These are phyloP conservation scores for Evernia prunastri DNA, from an alignment of 495 filamentous ascomycete species.

Conservation along the genomic window DNA sequence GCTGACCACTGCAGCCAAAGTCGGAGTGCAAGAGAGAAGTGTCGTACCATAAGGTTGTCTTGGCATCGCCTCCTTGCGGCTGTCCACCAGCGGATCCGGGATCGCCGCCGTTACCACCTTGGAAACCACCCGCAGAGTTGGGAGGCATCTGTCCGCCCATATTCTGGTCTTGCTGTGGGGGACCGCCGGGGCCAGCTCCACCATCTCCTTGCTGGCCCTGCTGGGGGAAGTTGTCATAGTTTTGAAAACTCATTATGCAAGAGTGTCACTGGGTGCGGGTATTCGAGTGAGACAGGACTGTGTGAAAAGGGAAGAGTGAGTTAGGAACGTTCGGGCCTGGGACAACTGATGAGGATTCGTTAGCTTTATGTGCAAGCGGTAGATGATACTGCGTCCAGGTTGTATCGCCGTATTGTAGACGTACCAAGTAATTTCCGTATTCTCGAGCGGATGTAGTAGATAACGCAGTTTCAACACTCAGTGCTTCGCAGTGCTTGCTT, in stretches of 20 bases:
- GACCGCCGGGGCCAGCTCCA: slow-evolving; percentile 48
- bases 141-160: slow-evolving; percentile 39
- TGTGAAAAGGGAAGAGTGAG: slow-evolving; percentile 5
- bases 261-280: slow-evolving; percentile 10
- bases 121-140: slow-evolving; percentile 46
- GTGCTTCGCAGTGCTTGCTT: slow-evolving; percentile 13
- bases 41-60: slow-evolving; percentile 77
- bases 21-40: background rate
- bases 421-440: slow-evolving; percentile 8
- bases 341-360: background rate
- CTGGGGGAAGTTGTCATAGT: slow-evolving; percentile 52
- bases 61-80: slow-evolving; percentile 55
- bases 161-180: slow-evolving; percentile 45
- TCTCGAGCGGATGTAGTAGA: slow-evolving; percentile 1
- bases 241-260: slow-evolving; percentile 50
- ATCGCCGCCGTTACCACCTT: slow-evolving; percentile 47
- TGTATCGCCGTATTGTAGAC: background rate
- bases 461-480: slow-evolving; percentile 14
- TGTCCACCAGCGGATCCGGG: slow-evolving; percentile 44
- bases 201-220: slow-evolving; percentile 44
- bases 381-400: background rate
- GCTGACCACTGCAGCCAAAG: background rate
- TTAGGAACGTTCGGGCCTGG: background rate
- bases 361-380: background rate
- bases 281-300: slow-evolving; percentile 16